Percentiles rank a stretch among this genome's conserved stretches.
Conservation (phyloP, 2,329 filamentous ascomycete species). For the Penicillium sp. region DNA sequence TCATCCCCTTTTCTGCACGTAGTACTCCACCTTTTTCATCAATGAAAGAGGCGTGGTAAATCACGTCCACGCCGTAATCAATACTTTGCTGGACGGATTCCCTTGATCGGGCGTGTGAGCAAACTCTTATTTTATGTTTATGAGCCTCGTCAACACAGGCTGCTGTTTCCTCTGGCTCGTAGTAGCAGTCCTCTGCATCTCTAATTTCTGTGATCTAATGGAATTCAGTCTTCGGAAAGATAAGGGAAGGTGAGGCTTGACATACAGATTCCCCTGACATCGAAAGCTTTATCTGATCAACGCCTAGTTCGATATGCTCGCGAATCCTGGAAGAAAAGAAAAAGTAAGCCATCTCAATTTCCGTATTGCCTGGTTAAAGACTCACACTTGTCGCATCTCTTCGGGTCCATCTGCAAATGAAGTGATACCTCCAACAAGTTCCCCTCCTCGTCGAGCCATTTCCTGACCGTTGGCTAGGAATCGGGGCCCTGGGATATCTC, state of each 20-base stretch:
- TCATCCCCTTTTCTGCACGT: neutral
- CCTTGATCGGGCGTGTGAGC: neutral
- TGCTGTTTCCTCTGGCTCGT: neutral
- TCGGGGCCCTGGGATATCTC: neutral
- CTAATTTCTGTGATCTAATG: neutral
- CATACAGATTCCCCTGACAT: neutral
- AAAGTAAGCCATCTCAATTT: too few relatives aligned
- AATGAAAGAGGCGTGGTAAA: neutral
- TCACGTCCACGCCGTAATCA: neutral
- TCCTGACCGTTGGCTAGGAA: constrained; percentile 47
- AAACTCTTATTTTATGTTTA: neutral
- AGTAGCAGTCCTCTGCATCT: neutral
- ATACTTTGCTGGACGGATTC: neutral
- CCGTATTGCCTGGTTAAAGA: neutral
- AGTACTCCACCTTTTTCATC: neutral
- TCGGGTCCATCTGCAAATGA: constrained; percentile 41
- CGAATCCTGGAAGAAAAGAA: neutral
- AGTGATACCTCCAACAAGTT: constrained; percentile 46
- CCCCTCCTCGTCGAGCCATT: constrained; percentile 47
- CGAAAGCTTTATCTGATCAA: neutral
- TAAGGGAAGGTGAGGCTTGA: rapidly evolving
- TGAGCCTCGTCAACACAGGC: neutral
- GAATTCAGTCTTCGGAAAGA: neutral
- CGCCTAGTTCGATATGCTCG: neutral
- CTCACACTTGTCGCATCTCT: neutral